Base-by-base conservation (phyloP, 2,329 filamentous ascomycete species). In the Paraphoma sp. region DNA sequence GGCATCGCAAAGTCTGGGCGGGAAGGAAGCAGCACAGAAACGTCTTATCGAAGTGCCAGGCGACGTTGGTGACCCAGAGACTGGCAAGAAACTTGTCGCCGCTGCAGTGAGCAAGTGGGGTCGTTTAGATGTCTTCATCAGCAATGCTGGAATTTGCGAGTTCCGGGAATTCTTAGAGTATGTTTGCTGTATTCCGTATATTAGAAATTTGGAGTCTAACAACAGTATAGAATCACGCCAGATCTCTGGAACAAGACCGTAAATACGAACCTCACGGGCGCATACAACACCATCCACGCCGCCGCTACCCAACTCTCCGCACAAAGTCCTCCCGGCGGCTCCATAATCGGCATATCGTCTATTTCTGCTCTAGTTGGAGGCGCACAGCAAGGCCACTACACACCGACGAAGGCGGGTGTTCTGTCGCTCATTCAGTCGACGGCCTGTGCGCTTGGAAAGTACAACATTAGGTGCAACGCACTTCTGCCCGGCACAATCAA, bases 251-350 rank as follows among this genome's bases (percentile, higher is more conserved):
- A 85, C 59, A 81, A 83, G 52, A 96, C 92, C 2, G 81, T 96
- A 41, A 81, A 85, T 38, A 94, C 91, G 48, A 97, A 97, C 78
- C 87, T 97, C 63, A 87, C 89, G 64, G 93, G 93, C 44, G 90
- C 92, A n/a, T 96, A 96, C 80, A 93, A 93, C 80, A 84, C 91
- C 36, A 89, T 90, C 18, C 93, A 96, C 81, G 91, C 92, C 0
- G 93, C 92, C 1, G 92, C 91, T 1, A 85, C 88, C 2, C 91
- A 95, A 74, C 95, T 97, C 90, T 87, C 89, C 0, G 78, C 78
- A 33, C 79, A 82, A 1, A 86, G 88, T 0, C 69, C 72, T 6
- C 76, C 85, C 0, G 91, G 92, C 14, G 93, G 93, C 33, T 89
- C 86, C 67, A 95, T 97, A 69, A 94, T 93, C 63, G 90, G 86